Percentiles rank a stretch among this genome's conserved stretches.
phyloP scores from a whole-genome alignment of 106 monocot species.

The Iris macrosiphon region DNA sequence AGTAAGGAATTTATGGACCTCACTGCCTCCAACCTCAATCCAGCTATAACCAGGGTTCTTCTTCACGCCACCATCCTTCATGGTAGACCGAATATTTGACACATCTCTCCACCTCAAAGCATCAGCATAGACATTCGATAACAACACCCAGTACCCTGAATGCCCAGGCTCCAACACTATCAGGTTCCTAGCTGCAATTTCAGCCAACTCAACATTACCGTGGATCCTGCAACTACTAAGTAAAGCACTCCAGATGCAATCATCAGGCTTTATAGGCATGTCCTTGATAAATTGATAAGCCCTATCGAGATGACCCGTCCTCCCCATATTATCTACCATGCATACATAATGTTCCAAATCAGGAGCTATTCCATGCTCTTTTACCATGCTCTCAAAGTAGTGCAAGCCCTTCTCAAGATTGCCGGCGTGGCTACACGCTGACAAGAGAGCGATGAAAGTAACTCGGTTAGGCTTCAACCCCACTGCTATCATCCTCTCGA shows the following conservation, averaged over 20 bases:
- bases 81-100: slow-evolving; percentile 23
- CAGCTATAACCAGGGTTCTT: slow-evolving; percentile 63
- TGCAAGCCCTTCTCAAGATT: slow-evolving; percentile 43
- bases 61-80: slow-evolving; percentile 51
- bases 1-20: slow-evolving; percentile 35
- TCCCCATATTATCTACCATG: slow-evolving; percentile 58
- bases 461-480: slow-evolving; percentile 53
- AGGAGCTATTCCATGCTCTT: slow-evolving; percentile 38
- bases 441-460: slow-evolving; percentile 54
- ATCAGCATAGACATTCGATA: slow-evolving; percentile 71
- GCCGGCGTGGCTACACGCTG: slow-evolving; percentile 72
- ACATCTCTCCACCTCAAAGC: slow-evolving; percentile 49
- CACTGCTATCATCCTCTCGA: slow-evolving; percentile 34
- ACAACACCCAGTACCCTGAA: slow-evolving; percentile 64
- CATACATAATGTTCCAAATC: slow-evolving; percentile 69
- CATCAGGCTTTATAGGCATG: slow-evolving; percentile 71
- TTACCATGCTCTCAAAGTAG: slow-evolving; percentile 49
- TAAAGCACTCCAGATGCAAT: slow-evolving; percentile 63
- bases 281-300: slow-evolving; percentile 51
- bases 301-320: slow-evolving; percentile 50
- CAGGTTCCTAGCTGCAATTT: slow-evolving; percentile 44
- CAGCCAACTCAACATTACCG: slow-evolving; percentile 57
- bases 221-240: slow-evolving; percentile 63
- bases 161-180: slow-evolving; percentile 52
- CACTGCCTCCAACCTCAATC: slow-evolving; percentile 42